Conservation (phyloP, 2,329 filamentous ascomycete genomes). For the Graphiopsis chlorocephala region DNA sequence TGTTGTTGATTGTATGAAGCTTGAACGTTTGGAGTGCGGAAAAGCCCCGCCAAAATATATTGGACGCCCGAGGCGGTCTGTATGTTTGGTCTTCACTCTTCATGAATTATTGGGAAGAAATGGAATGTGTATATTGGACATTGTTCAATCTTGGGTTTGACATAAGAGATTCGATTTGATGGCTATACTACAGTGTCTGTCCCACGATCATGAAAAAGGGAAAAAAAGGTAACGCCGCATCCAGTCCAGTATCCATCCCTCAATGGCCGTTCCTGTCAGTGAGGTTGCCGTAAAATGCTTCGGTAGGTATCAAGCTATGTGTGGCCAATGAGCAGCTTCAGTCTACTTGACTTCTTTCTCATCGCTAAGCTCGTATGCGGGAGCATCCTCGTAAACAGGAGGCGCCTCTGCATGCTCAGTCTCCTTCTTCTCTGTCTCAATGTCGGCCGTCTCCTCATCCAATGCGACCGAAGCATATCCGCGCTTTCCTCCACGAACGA, state of each 20-base stretch:
- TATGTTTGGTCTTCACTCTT: neutral
- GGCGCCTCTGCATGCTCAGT: slow-evolving; percentile 25
- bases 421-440: neutral
- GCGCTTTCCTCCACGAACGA: slow-evolving; percentile 48
- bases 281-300: neutral
- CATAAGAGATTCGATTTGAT: slow-evolving; percentile 2
- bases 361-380: slow-evolving; percentile 29
- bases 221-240: slow-evolving; percentile 2
- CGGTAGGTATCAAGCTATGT: neutral
- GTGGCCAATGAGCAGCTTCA: neutral
- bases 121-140: neutral
- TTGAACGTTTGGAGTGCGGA: slow-evolving; percentile 3
- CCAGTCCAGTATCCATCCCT: neutral
- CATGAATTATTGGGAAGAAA: neutral
- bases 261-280: slow-evolving; percentile 1
- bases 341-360: slow-evolving; percentile 20
- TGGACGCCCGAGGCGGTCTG: neutral
- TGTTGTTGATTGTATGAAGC: slow-evolving; percentile 1
- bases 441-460: slow-evolving; percentile 20
- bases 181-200: slow-evolving; percentile 9
- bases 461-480: slow-evolving; percentile 31
- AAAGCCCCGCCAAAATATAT: neutral
- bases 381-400: slow-evolving; percentile 35
- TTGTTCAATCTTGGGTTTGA: neutral
- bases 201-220: neutral